Base-by-base conservation (phyloP, 2,329 filamentous ascomycete species). In the Cordyceps cicadae region DNA sequence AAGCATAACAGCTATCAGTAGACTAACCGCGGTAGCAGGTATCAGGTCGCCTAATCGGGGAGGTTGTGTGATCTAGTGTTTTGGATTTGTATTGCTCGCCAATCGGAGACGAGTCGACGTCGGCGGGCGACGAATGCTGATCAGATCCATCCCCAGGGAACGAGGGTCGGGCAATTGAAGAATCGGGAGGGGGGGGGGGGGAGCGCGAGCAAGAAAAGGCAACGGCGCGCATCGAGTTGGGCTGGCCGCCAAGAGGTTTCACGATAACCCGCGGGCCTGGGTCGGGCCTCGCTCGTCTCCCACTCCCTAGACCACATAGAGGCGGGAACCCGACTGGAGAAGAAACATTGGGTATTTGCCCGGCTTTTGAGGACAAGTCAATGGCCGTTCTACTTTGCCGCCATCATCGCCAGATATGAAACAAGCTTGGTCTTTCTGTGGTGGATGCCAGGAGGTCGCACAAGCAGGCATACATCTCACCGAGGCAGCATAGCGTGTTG, bases 31-130 rank as follows among this genome's bases (percentile, higher is more conserved):
- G 24, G 32, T 24, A 15, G 6, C 41, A 29, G 34, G 54, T 57
- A 43, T 57, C 54, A 49, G 41, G 43, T 56, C 54, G n/a, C 54
- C 45, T 45, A 49, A 26, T 41, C 7, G 29, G 29, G 29, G 39
- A 15, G 15, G 39, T 15, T 15, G 12, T n/a, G 26, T 12, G 26
- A 24, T 26, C 46, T 57, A 39, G 43, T 57, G 54, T 57, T 57
- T 57, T 45, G 54, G 45, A 29, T 39, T n/a, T 37, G 26, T 37
- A 4, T 37, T 37, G 11, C 15, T 50, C 45, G 46, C 54, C 54
- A 57, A 57, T 57, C 54, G 54, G 45, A 26, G 54, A 41, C 54
- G 54, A 19, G 45, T 21, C 45, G 12, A 32, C 45, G 54, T 26
- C 32, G 5, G 54, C 15, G 32, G 32, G 15, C 54, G 34, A 34